Base-by-base conservation (phyloP, 2,329 filamentous ascomycete genomes). In the Trichoderma aggressivum region DNA sequence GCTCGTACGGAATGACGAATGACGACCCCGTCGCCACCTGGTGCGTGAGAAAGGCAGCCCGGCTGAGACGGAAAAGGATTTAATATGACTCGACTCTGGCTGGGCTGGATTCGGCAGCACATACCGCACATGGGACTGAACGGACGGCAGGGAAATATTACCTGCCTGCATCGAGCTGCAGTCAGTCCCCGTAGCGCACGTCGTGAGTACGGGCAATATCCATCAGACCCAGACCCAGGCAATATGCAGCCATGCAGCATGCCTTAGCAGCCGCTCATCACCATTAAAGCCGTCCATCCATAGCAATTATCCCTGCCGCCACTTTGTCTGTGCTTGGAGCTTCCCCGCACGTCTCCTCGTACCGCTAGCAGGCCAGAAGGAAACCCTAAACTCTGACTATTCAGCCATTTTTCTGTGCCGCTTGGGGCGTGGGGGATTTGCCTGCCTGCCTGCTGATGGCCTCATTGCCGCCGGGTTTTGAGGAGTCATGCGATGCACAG, bases 381-480 rank as follows among this genome's bases (percentile, higher is more conserved):
- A 39, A 60, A 50, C 65, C 65, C 65, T 68, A 68, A 68, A 68
- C 65, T 68, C 65, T 68, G 65, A 68, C 65, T 34, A 60, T 68
- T 68, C 65, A 68, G 65, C 65, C 65, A 59, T 21, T 5, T 3
- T 50, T 55, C 16, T 59, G 53, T n/a, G 30, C 10, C 58, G n/a
- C n/a, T 61, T 14, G 10, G 10, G 60, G 64, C 64, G 64, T 67
- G 64, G 64, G 64, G 64, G 64, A 59, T 67, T 67, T 67, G 63
- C 8, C 63, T 24, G 34, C 50, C 24, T 55, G 60, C 24, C 60
- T 66, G 50, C 50, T 66, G 63, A 66, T 59, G 60, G 36, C 16
- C 34, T 47, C 16, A 59, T 59, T 59, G 56, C 32, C 56, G 26
- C 47, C 21, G 47, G 14, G 47, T 24, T 53, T 53, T 24, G 47